phyloP scores from a whole-genome alignment of 805 yeast species.

The Candida peoriensis region DNA sequence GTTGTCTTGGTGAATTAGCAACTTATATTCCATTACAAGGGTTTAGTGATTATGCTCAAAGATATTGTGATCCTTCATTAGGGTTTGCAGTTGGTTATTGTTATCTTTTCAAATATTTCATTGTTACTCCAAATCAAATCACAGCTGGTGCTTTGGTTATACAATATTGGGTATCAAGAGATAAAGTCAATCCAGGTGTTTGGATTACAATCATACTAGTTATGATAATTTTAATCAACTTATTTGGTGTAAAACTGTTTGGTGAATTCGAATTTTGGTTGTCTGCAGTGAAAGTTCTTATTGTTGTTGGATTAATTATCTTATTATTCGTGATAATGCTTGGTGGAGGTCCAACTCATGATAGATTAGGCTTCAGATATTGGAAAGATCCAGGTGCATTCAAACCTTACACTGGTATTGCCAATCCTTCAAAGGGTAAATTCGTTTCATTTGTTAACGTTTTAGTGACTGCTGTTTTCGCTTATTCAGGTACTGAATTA shows the following conservation, averaged over 20 bases:
- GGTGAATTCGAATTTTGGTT: conserved; percentile 55
- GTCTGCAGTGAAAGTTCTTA: conserved; percentile 45
- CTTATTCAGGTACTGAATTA: conserved; percentile 65
- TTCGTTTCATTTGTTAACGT: conserved; percentile 60
- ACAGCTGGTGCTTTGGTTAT: conserved; percentile 52
- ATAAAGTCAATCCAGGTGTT: conserved; percentile 41
- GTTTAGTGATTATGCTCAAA: conserved; percentile 55
- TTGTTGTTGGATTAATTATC: conserved; percentile 58
- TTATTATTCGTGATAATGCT: conserved; percentile 58
- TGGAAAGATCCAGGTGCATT: conserved; percentile 71
- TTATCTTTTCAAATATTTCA: conserved; percentile 22
- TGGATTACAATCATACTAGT: conserved; percentile 41
- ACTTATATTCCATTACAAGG: conserved; percentile 63
- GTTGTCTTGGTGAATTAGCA: conserved; percentile 66
- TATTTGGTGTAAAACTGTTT: conserved; percentile 48
- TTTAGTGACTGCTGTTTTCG: conserved; percentile 61
- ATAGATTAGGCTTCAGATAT: conserved; percentile 66
- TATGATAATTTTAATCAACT: conserved; percentile 41
- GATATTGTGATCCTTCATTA: conserved; percentile 30
- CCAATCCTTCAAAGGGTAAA: conserved; percentile 44
- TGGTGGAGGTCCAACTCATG: conserved; percentile 77
- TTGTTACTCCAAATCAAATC: conserved; percentile 36
- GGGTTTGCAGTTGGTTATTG: conserved; percentile 27
- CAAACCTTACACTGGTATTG: conserved; percentile 36
- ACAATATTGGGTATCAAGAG: conserved; percentile 42